phyloP scores from a whole-genome alignment of 192 early-diverging fungal species.

The Dissophora globulifera region DNA sequence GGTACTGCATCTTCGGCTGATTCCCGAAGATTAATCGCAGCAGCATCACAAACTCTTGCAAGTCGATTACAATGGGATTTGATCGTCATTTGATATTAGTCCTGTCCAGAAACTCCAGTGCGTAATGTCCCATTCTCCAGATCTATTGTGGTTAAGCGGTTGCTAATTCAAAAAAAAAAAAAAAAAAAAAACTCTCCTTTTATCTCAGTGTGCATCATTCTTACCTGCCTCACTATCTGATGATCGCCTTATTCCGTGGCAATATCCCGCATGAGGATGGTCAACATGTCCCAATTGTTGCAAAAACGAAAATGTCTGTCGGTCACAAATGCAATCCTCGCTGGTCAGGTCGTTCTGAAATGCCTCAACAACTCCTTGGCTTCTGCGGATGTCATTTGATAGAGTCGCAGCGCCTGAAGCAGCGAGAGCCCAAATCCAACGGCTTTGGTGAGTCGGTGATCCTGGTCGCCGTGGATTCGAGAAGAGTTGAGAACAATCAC shows the following conservation, averaged over 20 bases:
- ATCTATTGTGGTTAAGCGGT: too few relatives aligned
- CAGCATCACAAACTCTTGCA: conserved; percentile 9
- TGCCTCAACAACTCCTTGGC: conserved; percentile 66
- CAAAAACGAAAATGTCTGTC: conserved; percentile 89
- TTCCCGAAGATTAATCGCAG: too few relatives aligned
- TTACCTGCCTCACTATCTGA: conserved; percentile 66
- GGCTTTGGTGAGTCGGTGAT: conserved; percentile 43
- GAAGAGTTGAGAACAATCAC: conserved; percentile 93
- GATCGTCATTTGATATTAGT: conserved; percentile 18
- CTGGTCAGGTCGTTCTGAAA: conserved; percentile 54
- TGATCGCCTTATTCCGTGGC: conserved; percentile 84
- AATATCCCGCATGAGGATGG: conserved; percentile 75
- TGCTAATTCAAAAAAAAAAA: too few relatives aligned
- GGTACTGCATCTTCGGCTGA: too few relatives aligned
- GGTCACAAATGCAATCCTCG: conserved; percentile 79
- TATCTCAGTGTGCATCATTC: too few relatives aligned
- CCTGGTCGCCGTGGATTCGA: conserved; percentile 80
- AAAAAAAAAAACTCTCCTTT: too few relatives aligned
- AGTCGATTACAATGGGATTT: conserved; percentile 26
- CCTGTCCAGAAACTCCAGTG: conserved; percentile 28
- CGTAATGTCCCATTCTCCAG: conserved; percentile 33
- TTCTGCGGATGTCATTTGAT: conserved; percentile 81
- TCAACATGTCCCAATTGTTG: conserved; percentile 76
- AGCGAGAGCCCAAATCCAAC: conserved; percentile 25
- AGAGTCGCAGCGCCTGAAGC: conserved; percentile 41